Base-by-base conservation (phyloP, 2,329 filamentous ascomycete species). In the Parascedosporium putredinis region DNA sequence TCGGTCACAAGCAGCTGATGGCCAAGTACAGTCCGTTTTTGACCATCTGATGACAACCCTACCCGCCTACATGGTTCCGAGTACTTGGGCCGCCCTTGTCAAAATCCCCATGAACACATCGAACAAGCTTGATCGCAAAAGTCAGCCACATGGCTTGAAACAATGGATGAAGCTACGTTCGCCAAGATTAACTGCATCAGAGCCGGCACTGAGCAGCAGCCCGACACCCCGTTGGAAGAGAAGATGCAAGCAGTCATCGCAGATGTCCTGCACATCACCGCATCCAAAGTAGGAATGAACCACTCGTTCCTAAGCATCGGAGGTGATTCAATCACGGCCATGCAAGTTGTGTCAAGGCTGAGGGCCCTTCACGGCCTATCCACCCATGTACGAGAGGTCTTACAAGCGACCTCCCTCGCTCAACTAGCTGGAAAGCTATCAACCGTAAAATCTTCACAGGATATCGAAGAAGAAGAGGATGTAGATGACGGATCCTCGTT, bases 211-310 rank as follows among this genome's bases (percentile, higher is more conserved):
- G 42, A 16, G 14, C 12, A 33, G 10, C 43, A 38, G 6, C 53
- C 45, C 1, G 34, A 2, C 1, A 34, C 8, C 0, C 14, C 42
- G 10, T 23, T 24, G 1, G 14, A 50, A 27, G 5, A 1, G 2
- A 31, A 45, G 34, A 27, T 44, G 31, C 50, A 43, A 47, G 36
- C 27, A 4, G 47, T 57, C 4, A 57, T 55, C 55, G 44, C 48
- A 2, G 22, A 18, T 14, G 46, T 57, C 12, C 42, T 58, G n/a
- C 42, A 45, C 14, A 4, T 54, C 5, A 8, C 33, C 2, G 49
- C 43, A 12, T 22, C 52, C 1, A 38, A 34, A 0, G 67, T 72
- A 14, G 61, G 64, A 3, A 50, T 61, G 4, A 52, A 53, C n/a
- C 55, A 58, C 45, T 55, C 54, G 40, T 62, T 62, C 45, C 55